Evolutionary conservation across 352 stramenopile genomes (phyloP).

Genomic region (Phytophthora litchii): DNA sequence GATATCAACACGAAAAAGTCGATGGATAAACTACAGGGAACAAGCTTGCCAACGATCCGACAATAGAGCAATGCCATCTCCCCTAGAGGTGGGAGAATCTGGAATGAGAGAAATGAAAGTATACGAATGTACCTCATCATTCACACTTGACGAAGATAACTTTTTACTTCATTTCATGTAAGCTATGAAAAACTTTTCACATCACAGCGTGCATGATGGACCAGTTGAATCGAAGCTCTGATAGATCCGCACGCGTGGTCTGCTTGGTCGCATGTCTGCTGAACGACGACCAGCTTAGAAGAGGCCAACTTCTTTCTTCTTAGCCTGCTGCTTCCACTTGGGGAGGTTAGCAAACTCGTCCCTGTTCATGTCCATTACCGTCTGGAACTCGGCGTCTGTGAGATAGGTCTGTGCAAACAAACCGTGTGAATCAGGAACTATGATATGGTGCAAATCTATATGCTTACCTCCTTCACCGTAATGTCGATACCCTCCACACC

Average conservation of each 20-base stretch:
- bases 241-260: conserved; percentile 1
- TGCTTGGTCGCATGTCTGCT: neutral
- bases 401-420: conserved; percentile 56
- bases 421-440: conserved; percentile 35
- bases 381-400: conserved; percentile 77
- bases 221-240: conserved; percentile 6
- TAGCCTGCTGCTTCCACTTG: conserved; percentile 88
- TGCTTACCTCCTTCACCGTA: conserved; percentile 67
- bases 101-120: too few species aligned
- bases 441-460: conserved; percentile 17
- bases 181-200: conserved; percentile 22
- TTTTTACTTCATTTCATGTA: conserved; percentile 34
- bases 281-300: conserved; percentile 61
- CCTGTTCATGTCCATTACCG: conserved; percentile 68
- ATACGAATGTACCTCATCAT: too few species aligned
- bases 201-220: conserved; percentile 2
- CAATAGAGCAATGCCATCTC: too few species aligned
- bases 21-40: too few species aligned
- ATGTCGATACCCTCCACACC: conserved; percentile 85
- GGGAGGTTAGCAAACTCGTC: conserved; percentile 66
- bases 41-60: too few species aligned
- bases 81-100: too few species aligned
- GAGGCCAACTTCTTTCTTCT: conserved; percentile 88
- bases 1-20: too few species aligned
- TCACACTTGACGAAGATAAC: conserved; percentile 11